Evolutionary conservation across 305 asterid genomes (phyloP), one percentile per base, ranked within the genome.

Genomic region (Fraxinus angustifolia): DNA sequence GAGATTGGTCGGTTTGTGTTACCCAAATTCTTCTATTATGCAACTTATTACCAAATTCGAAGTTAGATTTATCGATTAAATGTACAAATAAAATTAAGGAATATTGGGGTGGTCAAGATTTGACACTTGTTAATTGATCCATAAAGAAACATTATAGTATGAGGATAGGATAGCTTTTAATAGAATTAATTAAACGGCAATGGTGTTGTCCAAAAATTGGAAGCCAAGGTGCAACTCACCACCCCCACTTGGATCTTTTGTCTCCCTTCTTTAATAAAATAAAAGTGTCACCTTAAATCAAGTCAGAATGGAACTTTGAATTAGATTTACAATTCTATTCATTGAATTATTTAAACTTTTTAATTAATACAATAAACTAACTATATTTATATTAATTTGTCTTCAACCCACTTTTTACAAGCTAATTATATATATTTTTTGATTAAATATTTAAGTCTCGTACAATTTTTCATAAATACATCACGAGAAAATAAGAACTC

Each of bases 181-280:
- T n/a, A 3, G 12, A 72, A 31, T 17, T 11, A 81, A 77, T 73
- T 6, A 74, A 78, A 78, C 28, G 58, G 42, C 23, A 48, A 45
- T 23, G 58, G 10, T 5, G 72, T 76, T 75, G 76, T 71, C 82
- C 75, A 8, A 38, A 58, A 80, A 78, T 38, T 62, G 79, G 87
- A 82, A 76, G 65, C 74, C 84, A 83, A 76, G 73, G n/a, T 34
- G 71, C 84, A 81, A 19, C 23, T 2, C 34, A 10, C 81, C 83
- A 86, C 79, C 89, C 84, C 81, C 85, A 79, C 84, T 76, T 76
- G 75, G 82, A 83, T 86, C 81, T 81, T 68, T 83, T 23, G 83
- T 86, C 87, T 81, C 82, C 79, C 86, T 60, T 58, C 38, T 78
- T 40, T 40, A 42, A 3, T 1, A 19, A 53, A 74, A 12, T 62